A percentile compares a stretch with the other conserved stretches of the same genome.
phyloP scores from a whole-genome alignment of 148 eudicot genomes.

The Beta vulgaris region DNA sequence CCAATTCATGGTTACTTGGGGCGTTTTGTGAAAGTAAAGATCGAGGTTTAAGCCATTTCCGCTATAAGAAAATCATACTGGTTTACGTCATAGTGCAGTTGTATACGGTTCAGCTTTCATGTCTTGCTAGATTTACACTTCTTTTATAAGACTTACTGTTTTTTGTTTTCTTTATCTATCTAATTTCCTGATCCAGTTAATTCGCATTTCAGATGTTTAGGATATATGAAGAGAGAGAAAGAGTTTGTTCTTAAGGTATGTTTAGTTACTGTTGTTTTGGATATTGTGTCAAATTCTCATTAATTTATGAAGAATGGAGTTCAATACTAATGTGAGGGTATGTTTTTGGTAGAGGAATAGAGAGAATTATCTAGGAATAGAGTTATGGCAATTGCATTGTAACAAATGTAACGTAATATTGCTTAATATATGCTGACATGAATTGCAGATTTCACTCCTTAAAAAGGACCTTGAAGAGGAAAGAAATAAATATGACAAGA shows the following conservation, averaged over 20 bases:
- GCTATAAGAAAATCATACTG: too few species aligned
- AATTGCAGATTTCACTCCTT: slow-evolving; percentile 28
- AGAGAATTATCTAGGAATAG: not conserved
- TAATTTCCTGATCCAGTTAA: not conserved
- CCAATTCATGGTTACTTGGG: too few species aligned
- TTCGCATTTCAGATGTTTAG: slow-evolving; percentile 44
- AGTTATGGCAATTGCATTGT: too few species aligned
- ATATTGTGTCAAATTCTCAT: not conserved
- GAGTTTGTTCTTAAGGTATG: slow-evolving; percentile 57
- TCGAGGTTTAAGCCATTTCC: too few species aligned
- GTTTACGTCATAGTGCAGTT: not conserved
- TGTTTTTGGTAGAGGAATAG: not conserved
- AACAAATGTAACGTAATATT: too few species aligned
- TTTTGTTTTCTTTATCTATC: not conserved
- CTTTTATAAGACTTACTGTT: not conserved
- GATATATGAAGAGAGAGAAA: slow-evolving; percentile 43
- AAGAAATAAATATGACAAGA: slow-evolving; percentile 26
- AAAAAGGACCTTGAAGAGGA: slow-evolving; percentile 31
- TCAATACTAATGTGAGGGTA: not conserved
- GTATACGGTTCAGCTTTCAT: not conserved
- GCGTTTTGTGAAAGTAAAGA: too few species aligned
- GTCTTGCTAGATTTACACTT: not conserved
- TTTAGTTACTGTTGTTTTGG: not conserved
- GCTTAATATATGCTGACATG: not conserved
- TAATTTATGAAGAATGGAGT: not conserved